Base-by-base conservation (phyloP, 2,329 filamentous ascomycete genomes). In the Colletotrichum sp. region DNA sequence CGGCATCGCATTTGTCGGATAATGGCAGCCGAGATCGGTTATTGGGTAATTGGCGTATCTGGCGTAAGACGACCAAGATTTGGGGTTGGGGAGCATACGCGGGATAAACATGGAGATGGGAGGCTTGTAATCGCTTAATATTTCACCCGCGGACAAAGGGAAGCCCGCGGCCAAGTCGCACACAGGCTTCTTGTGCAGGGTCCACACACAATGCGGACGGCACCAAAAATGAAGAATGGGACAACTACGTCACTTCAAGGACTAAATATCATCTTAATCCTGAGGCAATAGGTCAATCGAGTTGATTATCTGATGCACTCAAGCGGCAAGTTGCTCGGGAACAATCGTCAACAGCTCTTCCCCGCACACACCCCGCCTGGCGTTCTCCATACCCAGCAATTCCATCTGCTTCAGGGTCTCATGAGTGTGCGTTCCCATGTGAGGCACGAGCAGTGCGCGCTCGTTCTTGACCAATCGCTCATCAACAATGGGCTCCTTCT, bases 371-470 rank as follows among this genome's bases (percentile, higher is more conserved):
- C 76, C 78, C 24, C 78, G 57, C 36, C 78, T 66, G 1, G 81
- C 81, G 39, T 82, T 82, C n/a, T 82, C 79, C 72, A 82, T 81
- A 7, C 80, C 81, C n/a, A 80, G 72, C 6, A 77, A 64, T 49
- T 82, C 80, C 81, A 83, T 82, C 70, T 81, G 78, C 70, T 55
- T 28, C 9, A 71, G 30, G 32, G 83, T 88, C 86, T 94, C 93
- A 12, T 88, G 84, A 0, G 92, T 94, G 83, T 88, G 91, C 0
- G 92, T 95, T 0, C 93, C 93, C 85, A 95, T 89, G 80, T 95
- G 93, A 44, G 93, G 93, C 59, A 94, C 83, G 21, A 94, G 84
- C 71, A 93, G 85, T 1, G 92, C 92, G 77, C 90, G 87, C 6
- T 89, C 89, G 78, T 93, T 93, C 68, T 84, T 84, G 3, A 93